Evolutionary conservation across 768 basidiomycete genomes (phyloP).

Genomic region (Pisolithus orientalis): DNA sequence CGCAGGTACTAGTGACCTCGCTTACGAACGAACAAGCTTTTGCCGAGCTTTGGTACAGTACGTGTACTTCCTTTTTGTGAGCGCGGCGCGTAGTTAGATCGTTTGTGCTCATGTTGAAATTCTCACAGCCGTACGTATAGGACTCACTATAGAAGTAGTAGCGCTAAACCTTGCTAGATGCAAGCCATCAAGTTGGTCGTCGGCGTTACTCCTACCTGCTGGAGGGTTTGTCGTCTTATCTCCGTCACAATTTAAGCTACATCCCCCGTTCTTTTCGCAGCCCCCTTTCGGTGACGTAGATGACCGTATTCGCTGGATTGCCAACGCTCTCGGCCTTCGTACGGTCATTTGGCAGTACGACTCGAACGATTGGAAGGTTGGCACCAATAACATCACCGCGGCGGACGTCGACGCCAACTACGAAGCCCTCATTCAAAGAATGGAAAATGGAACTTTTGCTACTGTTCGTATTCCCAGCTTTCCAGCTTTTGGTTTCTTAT

Average conservation of each 20-base stretch:
- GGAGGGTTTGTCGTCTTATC: conserved; percentile 38
- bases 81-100: neutral
- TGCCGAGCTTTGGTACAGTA: conserved; percentile 74
- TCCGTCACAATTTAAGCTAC: neutral
- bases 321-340: conserved; percentile 57
- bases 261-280: conserved; percentile 19
- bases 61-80: conserved; percentile 10
- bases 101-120: neutral
- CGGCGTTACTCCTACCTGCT: conserved; percentile 54
- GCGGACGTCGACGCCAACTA: conserved; percentile 52
- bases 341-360: conserved; percentile 73
- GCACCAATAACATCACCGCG: conserved; percentile 37
- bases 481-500: neutral
- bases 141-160: no score
- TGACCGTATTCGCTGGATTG: conserved; percentile 69
- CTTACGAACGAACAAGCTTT: conserved; percentile 61
- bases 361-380: conserved; percentile 68
- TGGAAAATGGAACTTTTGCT: conserved; percentile 37
- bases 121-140: conserved; percentile 20
- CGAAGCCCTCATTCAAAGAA: conserved; percentile 42
- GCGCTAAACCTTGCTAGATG: conserved; percentile 27
- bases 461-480: conserved; percentile 22
- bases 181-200: conserved; percentile 49
- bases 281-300: conserved; percentile 69
- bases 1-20: conserved; percentile 41